Conservation (phyloP, 495 filamentous ascomycete genomes). For the Talaromyces stipitatus region DNA sequence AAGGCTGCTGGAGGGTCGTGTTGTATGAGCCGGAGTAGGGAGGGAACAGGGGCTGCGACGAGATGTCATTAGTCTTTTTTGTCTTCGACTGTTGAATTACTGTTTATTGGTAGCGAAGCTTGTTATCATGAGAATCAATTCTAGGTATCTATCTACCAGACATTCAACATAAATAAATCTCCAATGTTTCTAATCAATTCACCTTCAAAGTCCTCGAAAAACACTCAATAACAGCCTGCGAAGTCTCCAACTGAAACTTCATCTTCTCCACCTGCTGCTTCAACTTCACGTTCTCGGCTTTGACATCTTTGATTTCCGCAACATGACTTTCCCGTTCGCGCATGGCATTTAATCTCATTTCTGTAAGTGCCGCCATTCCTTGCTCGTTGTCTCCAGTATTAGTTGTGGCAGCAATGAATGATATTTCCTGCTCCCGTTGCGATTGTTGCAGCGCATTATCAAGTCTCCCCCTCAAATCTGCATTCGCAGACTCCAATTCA, state of each 20-base stretch:
- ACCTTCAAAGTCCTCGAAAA: background rate
- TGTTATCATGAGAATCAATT: background rate
- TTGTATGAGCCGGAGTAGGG: background rate
- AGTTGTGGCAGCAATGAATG: too few species aligned
- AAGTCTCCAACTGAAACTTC: background rate
- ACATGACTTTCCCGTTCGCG: background rate
- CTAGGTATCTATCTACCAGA: background rate
- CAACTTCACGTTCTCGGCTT: background rate
- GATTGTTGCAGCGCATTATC: background rate
- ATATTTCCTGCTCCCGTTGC: too few species aligned
- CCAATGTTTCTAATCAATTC: too few species aligned
- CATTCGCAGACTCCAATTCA: constrained; percentile 22
- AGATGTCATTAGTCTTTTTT: background rate
- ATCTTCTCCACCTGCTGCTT: background rate
- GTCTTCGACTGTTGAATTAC: too few species aligned
- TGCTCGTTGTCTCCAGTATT: background rate
- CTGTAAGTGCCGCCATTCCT: background rate
- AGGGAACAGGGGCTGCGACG: background rate
- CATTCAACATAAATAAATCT: background rate
- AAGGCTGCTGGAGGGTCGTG: background rate
- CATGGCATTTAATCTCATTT: background rate
- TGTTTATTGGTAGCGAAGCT: too few species aligned
- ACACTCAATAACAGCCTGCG: background rate
- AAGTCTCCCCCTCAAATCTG: constrained; percentile 6
- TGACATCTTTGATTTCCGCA: background rate